Percentiles rank a stretch among this genome's conserved stretches.
These are phyloP conservation scores for Dictyostelium discoideum DNA, from an alignment of 78 protist species.

Conservation along the genomic window dicty_2.7 NC_007089.4:1090001-1090500, in stretches of 20 bases:
- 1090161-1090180: constrained; percentile 81
- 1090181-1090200: constrained; percentile 25
- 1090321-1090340: constrained; percentile 14
- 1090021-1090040: constrained; percentile 46
- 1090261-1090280: neutral
- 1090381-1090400: neutral
- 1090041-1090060: constrained; percentile 25
- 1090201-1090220: neutral
- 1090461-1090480: constrained; percentile 21
- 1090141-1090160: constrained; percentile 54
- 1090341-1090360: constrained; percentile 23
- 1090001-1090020: constrained; percentile 48
- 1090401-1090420: constrained; percentile 33
- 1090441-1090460: constrained; percentile 13
- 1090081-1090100: constrained; percentile 53
- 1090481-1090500: neutral
- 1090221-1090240: neutral
- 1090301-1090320: constrained; percentile 37
- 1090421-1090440: neutral
- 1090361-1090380: neutral
- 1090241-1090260: neutral
- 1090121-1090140: neutral
- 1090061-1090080: constrained; percentile 19
- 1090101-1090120: constrained; percentile 17
- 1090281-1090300: neutral